Base-by-base conservation (phyloP, 73 alveolate genomes). In the Paramecium tetraurelia region DNA sequence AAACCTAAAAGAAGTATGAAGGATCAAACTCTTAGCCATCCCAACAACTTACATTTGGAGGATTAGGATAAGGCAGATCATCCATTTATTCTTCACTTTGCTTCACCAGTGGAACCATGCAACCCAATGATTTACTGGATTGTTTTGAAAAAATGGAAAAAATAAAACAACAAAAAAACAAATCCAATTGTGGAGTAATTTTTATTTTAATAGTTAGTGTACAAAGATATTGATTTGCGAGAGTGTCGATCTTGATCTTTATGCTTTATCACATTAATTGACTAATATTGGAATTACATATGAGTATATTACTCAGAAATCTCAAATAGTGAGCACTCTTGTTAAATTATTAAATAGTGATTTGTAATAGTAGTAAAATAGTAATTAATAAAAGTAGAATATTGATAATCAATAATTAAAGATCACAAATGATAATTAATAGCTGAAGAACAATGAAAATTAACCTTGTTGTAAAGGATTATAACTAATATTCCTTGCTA, bases 61-160 rank as follows among this genome's bases (percentile, higher is more conserved):
- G 84, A 12, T 5, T 63, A 12, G 84, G 84, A 14, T 36, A 72
- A 12, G 59, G 59, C 20, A 72, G 59, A 72, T 72, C 86, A 1
- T 72, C 86, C 1, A 72, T 72, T 12, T 72, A 72, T 11, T 36
- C 57, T 72, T 72, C 86, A 4, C 11, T 72, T 36, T 72, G 59
- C 20, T 72, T 40, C 40, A 36, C 86, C 5, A 72, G 86, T 72
- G 86, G 84, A 6, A 63, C 84, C 31, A 63, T 72, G 57, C n/a
- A 36, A 72, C 86, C 86, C 5, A 72, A 72, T 72, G 86, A 72
- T 72, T 38, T 72, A 35, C 4, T 72, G 35, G 86, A 72, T 72
- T 72, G 86, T 14, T 72, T 72, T 72, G 86, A 72, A 18, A 72
- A 72, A 20, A 72, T 72, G 86, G 86, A 72, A 18, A 72, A 72